Base-by-base conservation (phyloP, 2,329 filamentous ascomycete species). In the Apiospora rasikravindrae region DNA sequence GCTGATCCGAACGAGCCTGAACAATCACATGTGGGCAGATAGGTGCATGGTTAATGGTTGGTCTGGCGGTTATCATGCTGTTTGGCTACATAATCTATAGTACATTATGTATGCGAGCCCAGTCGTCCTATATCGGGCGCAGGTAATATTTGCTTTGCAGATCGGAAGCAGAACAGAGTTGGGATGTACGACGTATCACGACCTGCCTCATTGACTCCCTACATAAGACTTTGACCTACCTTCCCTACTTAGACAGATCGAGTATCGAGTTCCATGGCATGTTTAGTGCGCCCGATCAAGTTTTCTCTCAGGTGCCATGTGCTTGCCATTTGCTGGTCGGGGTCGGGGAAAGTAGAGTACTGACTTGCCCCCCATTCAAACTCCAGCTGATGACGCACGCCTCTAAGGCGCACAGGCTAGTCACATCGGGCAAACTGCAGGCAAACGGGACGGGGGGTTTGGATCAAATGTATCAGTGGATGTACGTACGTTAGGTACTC, bases 221-320 rank as follows among this genome's bases (percentile, higher is more conserved):
- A 37, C 33, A 37, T 7, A 5, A 37, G 33, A 37, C 33, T 37
- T 3, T 33, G 33, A 33, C 33, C 44, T 16, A 19, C 44, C 44
- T 19, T 45, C 44, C 44, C 44, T 13, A n/a, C 45, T 19, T 13
- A 13, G 33, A 40, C 37, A 24, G 57, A 64, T 64, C 57, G 57
- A 64, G 57, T 64, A 13, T 64, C 57, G 57, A 64, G 57, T 64
- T 64, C 40, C 57, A 64, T 64, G 57, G 57, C 57, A 64, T 64
- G 33, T 7, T 14, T 24, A n/a, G 57, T 40, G 57, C 57, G 13
- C 37, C 33, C 57, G 33, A 64, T 24, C 57, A 64, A 40, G 57
- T 64, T 40, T 61, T 64, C 29, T 61, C 14, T 24, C 24, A 24
- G 6, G 8, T 6, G 47, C n/a, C 19, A 22, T 24, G n/a, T n/a